Evolutionary conservation across 1,139 yeast species (phyloP).

Genomic region (Taphrina deformans): DNA sequence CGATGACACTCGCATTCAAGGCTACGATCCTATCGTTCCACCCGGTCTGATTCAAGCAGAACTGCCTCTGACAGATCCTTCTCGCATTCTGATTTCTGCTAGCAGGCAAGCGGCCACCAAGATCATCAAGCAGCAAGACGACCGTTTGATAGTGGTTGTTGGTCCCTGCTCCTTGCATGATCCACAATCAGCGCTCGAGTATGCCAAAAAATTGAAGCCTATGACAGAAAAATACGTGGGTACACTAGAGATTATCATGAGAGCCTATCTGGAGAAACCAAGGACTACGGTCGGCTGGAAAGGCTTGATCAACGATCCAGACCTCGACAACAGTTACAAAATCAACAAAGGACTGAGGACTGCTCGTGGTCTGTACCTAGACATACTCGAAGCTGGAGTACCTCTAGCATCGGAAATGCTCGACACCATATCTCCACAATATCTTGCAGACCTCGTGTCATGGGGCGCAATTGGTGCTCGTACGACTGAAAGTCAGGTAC

Average conservation of each 20-base stretch:
- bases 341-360: conserved; percentile 92
- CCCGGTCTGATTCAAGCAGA: conserved; percentile 94
- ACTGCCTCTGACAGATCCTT: conserved; percentile 63
- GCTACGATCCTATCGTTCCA: conserved; percentile 94
- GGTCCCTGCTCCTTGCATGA: conserved; percentile 98
- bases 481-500: conserved; percentile 96
- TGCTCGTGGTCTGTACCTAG: conserved; percentile 80
- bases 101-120: conserved; percentile 76
- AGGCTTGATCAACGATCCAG: conserved; percentile 96
- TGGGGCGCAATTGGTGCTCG: conserved; percentile 99
- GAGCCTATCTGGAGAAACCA: conserved; percentile 97
- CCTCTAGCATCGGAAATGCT: conserved; percentile 91
- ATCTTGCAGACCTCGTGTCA: conserved; percentile 82
- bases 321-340: conserved; percentile 85
- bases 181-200: conserved; percentile 82
- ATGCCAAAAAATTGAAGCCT: conserved; percentile 68
- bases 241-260: conserved; percentile 84
- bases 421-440: conserved; percentile 98
- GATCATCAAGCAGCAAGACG: conserved; percentile 70
- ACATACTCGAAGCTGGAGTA: conserved; percentile 61
- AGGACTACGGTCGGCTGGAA: conserved; percentile 99
- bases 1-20: conserved; percentile 52
- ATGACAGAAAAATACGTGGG: conserved; percentile 66
- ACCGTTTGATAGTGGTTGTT: conserved; percentile 67
- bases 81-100: conserved; percentile 65